Percentiles rank a stretch among this genome's conserved stretches.
Conservation (phyloP, 495 filamentous ascomycete species). For the Lentithecium fluviatile region DNA sequence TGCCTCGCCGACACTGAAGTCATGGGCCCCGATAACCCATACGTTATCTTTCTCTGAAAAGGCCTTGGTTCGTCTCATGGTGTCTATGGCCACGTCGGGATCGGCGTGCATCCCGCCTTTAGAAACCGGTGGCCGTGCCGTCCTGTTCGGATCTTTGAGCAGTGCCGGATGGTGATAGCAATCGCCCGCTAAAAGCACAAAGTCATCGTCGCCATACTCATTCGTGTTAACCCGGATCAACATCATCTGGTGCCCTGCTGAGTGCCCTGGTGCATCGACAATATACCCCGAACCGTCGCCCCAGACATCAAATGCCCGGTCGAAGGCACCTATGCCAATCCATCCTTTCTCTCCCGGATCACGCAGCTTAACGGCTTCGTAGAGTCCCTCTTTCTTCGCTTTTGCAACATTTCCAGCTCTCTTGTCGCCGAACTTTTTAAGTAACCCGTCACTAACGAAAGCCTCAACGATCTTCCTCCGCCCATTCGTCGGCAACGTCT, state of each 20-base stretch:
- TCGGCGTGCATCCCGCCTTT: conserved; percentile 24
- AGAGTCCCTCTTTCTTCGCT: conserved; percentile 12
- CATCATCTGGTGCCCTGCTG: conserved; percentile 23
- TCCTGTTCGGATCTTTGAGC: conserved; percentile 22
- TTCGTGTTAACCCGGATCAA: conserved; percentile 13
- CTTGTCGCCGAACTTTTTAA: conserved; percentile 8
- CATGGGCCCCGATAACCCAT: conserved; percentile 29
- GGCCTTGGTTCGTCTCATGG: conserved; percentile 6
- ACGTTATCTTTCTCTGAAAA: conserved; percentile 20
- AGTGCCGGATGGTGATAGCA: conserved; percentile 25
- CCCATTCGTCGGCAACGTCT: conserved; percentile 13
- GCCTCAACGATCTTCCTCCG: conserved; percentile 25
- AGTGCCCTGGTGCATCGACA: conserved; percentile 26
- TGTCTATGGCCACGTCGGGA: conserved; percentile 11
- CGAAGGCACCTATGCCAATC: conserved; percentile 17
- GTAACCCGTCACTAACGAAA: not conserved
- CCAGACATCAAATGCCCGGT: conserved; percentile 19
- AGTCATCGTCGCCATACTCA: conserved; percentile 12
- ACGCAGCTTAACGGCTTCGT: conserved; percentile 18
- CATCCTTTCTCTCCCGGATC: conserved; percentile 7
- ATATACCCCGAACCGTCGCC: conserved; percentile 20
- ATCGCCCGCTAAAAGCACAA: conserved; percentile 26
- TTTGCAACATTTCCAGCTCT: conserved; percentile 14
- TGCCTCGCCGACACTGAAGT: conserved; percentile 17
- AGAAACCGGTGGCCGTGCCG: conserved; percentile 14